Evolutionary conservation across 495 filamentous ascomycete species (phyloP).

Genomic region (Cenococcum geophilum): DNA sequence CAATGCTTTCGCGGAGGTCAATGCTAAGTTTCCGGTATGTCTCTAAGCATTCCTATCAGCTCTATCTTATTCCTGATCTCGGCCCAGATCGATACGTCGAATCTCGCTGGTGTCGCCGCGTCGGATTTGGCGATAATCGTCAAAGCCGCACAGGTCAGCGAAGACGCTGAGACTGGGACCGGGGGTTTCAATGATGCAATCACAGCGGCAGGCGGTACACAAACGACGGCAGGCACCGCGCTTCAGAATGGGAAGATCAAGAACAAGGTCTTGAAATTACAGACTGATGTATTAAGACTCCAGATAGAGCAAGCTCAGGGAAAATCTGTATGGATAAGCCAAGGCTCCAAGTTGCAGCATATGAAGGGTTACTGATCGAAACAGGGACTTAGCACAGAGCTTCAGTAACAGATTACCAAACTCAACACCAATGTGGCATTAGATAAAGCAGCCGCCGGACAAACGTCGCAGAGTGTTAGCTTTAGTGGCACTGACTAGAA

Average conservation of each 20-base stretch:
- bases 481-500: conserved; percentile 33
- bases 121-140: conserved; percentile 41
- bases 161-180: conserved; percentile 40
- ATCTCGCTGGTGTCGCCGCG: conserved; percentile 37
- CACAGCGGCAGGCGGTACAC: conserved; percentile 34
- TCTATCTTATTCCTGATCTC: neutral
- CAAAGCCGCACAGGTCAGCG: conserved; percentile 38
- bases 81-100: conserved; percentile 36
- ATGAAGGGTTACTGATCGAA: neutral
- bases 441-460: conserved; percentile 38
- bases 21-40: conserved; percentile 44
- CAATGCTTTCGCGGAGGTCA: conserved; percentile 42
- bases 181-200: conserved; percentile 44
- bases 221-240: conserved; percentile 25
- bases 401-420: conserved; percentile 41
- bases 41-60: neutral
- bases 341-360: too few relatives aligned
- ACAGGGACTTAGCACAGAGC: conserved; percentile 34
- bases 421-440: conserved; percentile 43
- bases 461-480: conserved; percentile 33
- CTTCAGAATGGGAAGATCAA: conserved; percentile 51
- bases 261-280: conserved; percentile 52
- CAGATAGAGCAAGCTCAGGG: conserved; percentile 39
- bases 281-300: conserved; percentile 37
- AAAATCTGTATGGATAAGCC: neutral